phyloP scores from a whole-genome alignment of 129 eudicot species.

The Calendula officinalis region DNA sequence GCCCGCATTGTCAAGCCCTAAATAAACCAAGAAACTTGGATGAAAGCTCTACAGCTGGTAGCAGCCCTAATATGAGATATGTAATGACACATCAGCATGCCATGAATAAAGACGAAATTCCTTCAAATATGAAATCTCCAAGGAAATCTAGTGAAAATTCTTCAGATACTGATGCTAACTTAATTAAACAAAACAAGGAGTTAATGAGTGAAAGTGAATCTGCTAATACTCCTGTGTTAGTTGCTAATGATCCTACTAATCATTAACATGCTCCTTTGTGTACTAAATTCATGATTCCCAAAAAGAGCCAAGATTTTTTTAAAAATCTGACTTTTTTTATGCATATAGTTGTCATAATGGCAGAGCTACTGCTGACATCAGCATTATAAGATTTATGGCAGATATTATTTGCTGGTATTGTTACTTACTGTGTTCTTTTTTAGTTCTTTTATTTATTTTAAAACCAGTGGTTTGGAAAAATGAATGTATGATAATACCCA shows the following conservation, averaged over 20 bases:
- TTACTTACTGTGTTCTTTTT: too few species aligned
- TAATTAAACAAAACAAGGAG: slow-evolving; percentile 21
- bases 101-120: slow-evolving; percentile 12
- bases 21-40: slow-evolving; percentile 63
- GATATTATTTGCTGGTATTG: too few species aligned
- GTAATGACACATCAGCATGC: slow-evolving; percentile 14
- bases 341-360: not conserved
- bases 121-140: slow-evolving; percentile 17
- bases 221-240: slow-evolving; percentile 25
- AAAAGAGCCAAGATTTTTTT: not conserved
- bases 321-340: too few species aligned
- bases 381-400: not conserved
- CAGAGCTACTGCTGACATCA: not conserved
- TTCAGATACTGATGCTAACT: slow-evolving; percentile 21
- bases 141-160: too few species aligned
- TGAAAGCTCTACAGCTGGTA: slow-evolving; percentile 43
- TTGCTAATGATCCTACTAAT: slow-evolving; percentile 23
- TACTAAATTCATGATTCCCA: too few species aligned
- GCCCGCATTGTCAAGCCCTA: slow-evolving; percentile 88
- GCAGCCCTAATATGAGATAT: slow-evolving; percentile 33
- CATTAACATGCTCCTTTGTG: slow-evolving; percentile 1
- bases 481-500: slow-evolving; percentile 6
- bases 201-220: slow-evolving; percentile 26
- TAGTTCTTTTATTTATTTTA: not conserved
- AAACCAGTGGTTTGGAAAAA: not conserved